phyloP scores from a whole-genome alignment of 805 yeast species.

The Debaryomyces prosopidis region DNA sequence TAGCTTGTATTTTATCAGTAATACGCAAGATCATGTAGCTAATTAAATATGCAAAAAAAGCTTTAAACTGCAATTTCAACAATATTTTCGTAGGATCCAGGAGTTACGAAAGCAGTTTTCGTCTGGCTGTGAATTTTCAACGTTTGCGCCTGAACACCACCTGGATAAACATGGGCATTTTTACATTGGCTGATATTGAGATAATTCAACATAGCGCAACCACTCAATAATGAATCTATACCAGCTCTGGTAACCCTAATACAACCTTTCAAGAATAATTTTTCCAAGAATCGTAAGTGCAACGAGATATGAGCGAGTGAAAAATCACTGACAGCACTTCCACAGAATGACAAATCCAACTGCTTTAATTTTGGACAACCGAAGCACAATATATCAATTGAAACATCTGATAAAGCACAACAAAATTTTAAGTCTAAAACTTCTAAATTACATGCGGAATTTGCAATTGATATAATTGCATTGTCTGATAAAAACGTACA shows the following conservation, averaged over 20 bases:
- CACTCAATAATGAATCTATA: conserved; percentile 63
- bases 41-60: no score
- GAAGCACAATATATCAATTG: conserved; percentile 64
- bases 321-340: conserved; percentile 75
- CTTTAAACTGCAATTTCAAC: conserved; percentile 55
- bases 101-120: conserved; percentile 58
- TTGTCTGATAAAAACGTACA: conserved; percentile 73
- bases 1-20: neutral
- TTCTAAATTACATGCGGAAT: conserved; percentile 58
- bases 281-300: conserved; percentile 49
- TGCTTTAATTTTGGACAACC: conserved; percentile 59
- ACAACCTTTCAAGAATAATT: conserved; percentile 64
- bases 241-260: conserved; percentile 77
- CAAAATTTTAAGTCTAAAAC: conserved; percentile 68
- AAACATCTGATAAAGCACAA: conserved; percentile 69
- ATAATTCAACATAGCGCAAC: conserved; percentile 50
- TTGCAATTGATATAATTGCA: conserved; percentile 60
- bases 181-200: conserved; percentile 73
- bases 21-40: no score
- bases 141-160: conserved; percentile 56
- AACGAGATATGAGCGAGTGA: conserved; percentile 61
- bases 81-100: conserved; percentile 51
- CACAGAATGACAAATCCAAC: conserved; percentile 71
- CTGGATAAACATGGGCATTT: conserved; percentile 64
- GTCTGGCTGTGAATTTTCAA: conserved; percentile 52